Conservation (phyloP, 108 stramenopile genomes). For the Epithemia pelagica region DNA sequence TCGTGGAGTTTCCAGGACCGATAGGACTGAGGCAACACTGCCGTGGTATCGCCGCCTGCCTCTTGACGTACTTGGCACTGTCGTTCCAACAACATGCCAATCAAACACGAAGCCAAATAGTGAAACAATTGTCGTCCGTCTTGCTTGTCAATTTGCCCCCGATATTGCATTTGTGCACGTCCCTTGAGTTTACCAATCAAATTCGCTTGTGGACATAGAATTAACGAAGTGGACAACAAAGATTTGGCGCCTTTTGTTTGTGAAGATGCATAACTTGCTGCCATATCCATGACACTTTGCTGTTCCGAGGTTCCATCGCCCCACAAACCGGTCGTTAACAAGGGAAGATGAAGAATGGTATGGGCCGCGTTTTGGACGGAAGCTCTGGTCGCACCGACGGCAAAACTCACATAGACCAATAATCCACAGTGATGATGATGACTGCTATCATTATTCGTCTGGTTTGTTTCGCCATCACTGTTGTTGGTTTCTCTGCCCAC, state of each 20-base stretch:
- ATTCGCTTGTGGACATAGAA: constrained; percentile 64
- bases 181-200: constrained; percentile 48
- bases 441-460: neutral
- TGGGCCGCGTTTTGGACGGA: constrained; percentile 47
- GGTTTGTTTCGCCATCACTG: neutral
- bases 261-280: neutral
- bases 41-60: neutral
- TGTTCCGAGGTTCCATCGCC: constrained; percentile 31
- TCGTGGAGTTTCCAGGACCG: neutral
- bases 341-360: constrained; percentile 48
- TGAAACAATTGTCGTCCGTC: constrained; percentile 41
- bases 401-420: constrained; percentile 53
- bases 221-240: constrained; percentile 20
- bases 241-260: constrained; percentile 3
- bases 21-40: neutral
- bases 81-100: constrained; percentile 24
- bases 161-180: constrained; percentile 59
- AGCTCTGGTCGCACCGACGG: constrained; percentile 25
- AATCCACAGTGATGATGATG: constrained; percentile 26
- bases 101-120: constrained; percentile 30
- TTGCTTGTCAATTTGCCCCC: constrained; percentile 51
- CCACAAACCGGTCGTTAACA: constrained; percentile 55
- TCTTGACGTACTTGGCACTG: constrained; percentile 15
- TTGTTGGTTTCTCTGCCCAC: constrained; percentile 10
- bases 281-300: constrained; percentile 16